phyloP scores from a whole-genome alignment of 495 filamentous ascomycete genomes.

The Neurospora sp. region DNA sequence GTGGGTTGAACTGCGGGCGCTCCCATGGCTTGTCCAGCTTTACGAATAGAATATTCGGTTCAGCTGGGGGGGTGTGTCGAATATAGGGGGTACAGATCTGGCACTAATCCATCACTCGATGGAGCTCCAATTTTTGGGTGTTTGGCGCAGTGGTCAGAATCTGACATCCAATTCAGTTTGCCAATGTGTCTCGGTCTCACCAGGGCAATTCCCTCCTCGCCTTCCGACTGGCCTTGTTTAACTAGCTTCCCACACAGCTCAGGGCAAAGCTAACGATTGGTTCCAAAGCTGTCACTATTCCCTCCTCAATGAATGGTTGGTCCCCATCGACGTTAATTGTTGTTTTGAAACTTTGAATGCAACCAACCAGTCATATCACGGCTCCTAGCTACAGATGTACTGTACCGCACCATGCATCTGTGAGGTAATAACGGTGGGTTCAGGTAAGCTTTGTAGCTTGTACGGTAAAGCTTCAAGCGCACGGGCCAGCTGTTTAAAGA shows the following conservation, averaged over 20 bases:
- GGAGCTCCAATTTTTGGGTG: too few relatives aligned
- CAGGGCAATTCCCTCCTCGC: background rate
- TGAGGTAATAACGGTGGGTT: background rate
- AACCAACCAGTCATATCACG: background rate
- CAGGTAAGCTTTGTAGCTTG: background rate
- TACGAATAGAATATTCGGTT: too few relatives aligned
- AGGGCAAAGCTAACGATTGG: background rate
- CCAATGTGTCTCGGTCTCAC: background rate
- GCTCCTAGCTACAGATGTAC: background rate
- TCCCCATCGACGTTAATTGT: background rate
- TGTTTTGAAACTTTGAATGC: background rate
- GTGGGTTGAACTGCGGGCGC: too few relatives aligned
- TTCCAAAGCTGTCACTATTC: background rate
- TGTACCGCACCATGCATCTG: background rate
- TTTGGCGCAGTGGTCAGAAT: too few relatives aligned
- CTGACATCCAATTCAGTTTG: too few relatives aligned
- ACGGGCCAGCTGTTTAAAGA: background rate
- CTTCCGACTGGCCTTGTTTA: background rate
- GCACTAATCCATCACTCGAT: too few relatives aligned
- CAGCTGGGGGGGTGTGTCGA: too few relatives aligned
- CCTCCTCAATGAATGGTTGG: background rate
- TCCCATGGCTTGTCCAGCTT: too few relatives aligned
- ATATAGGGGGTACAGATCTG: too few relatives aligned
- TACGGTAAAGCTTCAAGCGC: background rate
- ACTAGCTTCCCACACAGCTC: background rate